Evolutionary conservation across 768 basidiomycete species (phyloP), one percentile per base, ranked within the genome.

Genomic region (Termitomyces eurrhizus): DNA sequence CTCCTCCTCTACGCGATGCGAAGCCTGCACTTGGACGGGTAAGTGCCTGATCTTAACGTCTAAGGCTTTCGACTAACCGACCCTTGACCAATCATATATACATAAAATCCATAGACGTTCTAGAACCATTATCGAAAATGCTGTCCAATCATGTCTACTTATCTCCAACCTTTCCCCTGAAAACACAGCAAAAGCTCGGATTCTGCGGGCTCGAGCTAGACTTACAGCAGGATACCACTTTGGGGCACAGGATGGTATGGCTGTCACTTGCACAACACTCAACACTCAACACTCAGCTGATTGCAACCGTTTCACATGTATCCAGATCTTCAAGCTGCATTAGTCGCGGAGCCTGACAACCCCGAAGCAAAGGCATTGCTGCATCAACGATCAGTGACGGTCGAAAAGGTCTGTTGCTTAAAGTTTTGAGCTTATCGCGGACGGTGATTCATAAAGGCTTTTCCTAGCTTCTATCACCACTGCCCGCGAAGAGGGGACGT

Each of bases 1-100:
- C 78, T 90, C 41, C 74, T 93, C 56, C 71, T 93, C 52, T 86
- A 90, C 64, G 92, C 92, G n/a, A 85, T 94, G 80, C 86, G 88
- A 64, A 88, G 88, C 66, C 83, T 96, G 61, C 84, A 87, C 55
- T 77, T 81, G 51, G 87, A 92, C 60, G 81, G 86, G 86, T 89
- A 69, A 41, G 83, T 72, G 7, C 4, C 39, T 46, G 21, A 58
- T 29, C 24, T 36, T 32, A 26, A 5, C 29, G 6, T 18, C 4
- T 12, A 7, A 24, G 8, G 8, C 37, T 35, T 13, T 39, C 21
- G 9, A 33, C 44, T 58, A 26, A 54, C 53, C 39, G 4, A 51
- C 7, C 14, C 54, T 48, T 7, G 16, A 50, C 33, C 42, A 32
- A 53, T 26, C 24, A 45, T 26, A 61, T 24, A n/a, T 39, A 24